A percentile compares a stretch with the other conserved stretches of the same genome.
Evolutionary conservation across 2,329 filamentous ascomycete species (phyloP).

Genomic region (Talaromyces sp.): DNA sequence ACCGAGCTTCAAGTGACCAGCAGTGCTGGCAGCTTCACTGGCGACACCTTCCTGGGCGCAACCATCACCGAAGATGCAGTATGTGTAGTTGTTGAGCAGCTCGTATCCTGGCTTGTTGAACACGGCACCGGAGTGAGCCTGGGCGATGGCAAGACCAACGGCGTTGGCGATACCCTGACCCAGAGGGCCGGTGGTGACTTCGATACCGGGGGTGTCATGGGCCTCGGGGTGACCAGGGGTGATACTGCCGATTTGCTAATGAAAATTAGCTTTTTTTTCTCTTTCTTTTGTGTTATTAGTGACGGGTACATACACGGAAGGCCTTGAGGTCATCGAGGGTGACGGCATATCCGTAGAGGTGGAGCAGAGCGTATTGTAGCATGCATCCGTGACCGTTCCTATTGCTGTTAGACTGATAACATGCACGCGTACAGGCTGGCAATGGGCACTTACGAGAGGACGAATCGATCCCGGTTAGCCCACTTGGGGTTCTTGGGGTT

Average conservation of each 20-base stretch:
- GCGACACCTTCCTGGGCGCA: slow-evolving; percentile 99
- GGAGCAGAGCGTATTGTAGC: slow-evolving; percentile 97
- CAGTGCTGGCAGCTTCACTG: slow-evolving; percentile 83
- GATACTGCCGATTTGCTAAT: slow-evolving; percentile 66
- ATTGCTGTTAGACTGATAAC: slow-evolving; percentile 8
- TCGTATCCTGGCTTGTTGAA: slow-evolving; percentile 98
- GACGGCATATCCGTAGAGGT: slow-evolving; percentile 88
- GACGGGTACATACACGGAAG: slow-evolving; percentile 71
- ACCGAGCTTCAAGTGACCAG: slow-evolving; percentile 94
- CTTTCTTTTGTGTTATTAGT: neutral
- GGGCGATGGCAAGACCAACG: slow-evolving; percentile 94
- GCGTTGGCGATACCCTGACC: slow-evolving; percentile 97
- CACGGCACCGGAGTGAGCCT: slow-evolving; percentile 80
- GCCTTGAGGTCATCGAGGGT: slow-evolving; percentile 87
- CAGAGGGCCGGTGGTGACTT: slow-evolving; percentile 96
- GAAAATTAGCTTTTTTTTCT: slow-evolving; percentile 14
- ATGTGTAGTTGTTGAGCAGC: slow-evolving; percentile 94
- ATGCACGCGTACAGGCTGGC: neutral
- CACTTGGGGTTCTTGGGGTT: slow-evolving; percentile 99
- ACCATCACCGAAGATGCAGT: slow-evolving; percentile 93
- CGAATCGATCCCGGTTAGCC: slow-evolving; percentile 96
- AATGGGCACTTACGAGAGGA: slow-evolving; percentile 81
- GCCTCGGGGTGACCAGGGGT: slow-evolving; percentile 95
- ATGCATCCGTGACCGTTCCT: slow-evolving; percentile 99
- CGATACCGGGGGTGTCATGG: slow-evolving; percentile 92